Base-by-base conservation (phyloP, 805 yeast genomes). In the Yarrowia sp. region DNA sequence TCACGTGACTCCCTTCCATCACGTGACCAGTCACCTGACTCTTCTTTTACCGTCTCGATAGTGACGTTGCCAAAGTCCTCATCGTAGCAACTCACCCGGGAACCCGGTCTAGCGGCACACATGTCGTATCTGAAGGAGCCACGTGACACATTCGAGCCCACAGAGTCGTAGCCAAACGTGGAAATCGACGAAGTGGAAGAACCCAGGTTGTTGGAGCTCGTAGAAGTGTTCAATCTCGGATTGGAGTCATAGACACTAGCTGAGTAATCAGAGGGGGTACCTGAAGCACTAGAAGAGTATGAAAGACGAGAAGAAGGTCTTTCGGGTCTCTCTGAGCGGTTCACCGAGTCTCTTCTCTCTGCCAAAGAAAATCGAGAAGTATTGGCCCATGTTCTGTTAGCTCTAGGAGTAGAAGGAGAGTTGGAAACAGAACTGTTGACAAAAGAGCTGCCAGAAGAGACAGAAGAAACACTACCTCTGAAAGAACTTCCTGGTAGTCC, bases 81-180 rank as follows among this genome's bases (percentile, higher is more conserved):
- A 12, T 55, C 63, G 24, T 55, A 55, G 7, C 63, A 55, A 40
- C 47, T 40, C 5, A 55, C 47, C 24, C 63, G 30, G 4, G 63
- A 55, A 3, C 47, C 47, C 30, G 63, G 63, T 7, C 63, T 33
- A 10, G 19, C 24, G 0, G 47, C 36, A n/a, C 63, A 55, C 46
- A n/a, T 55, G n/a, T 55, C 63, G 63, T 40, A 55, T n/a, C 63
- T 24, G n/a, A 55, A 40, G 24, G 63, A 55, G 8, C 63, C 63
- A 24, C 39, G 46, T 19, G 58, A 52, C 33, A 52, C 43, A 8
- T 52, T 38, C 1, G 63, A 55, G 15, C 63, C 63, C 7, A 55
- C 63, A 5, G 63, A 55, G 9, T 39, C 46, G 63, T 40, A 55
- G 9, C 63, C 63, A 55, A 55, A 55, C 1, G 63, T 55, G 38